Percentiles rank a stretch among this genome's conserved stretches.
Evolutionary conservation across 2,329 filamentous ascomycete species (phyloP).

Genomic region (Myriosclerotinia duriaeana): DNA sequence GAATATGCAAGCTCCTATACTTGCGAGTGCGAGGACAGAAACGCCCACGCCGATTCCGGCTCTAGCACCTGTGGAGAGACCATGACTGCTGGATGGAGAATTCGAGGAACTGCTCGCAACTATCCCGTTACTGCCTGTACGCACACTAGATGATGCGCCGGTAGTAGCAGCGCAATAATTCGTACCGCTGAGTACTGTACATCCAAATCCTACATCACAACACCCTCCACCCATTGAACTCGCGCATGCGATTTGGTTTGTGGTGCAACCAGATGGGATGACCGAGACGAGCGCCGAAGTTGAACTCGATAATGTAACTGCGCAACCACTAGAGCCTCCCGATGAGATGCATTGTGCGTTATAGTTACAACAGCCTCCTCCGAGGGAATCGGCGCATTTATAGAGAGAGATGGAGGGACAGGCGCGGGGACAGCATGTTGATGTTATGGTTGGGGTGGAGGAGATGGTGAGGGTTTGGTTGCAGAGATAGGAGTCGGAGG

Average conservation of each 20-base stretch:
- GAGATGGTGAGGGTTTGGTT: conserved; percentile 35
- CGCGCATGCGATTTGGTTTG: conserved; percentile 47
- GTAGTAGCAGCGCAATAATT: conserved; percentile 45
- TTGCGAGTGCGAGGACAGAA: conserved; percentile 45
- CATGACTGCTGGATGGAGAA: conserved; percentile 10
- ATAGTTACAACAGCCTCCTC: conserved; percentile 49
- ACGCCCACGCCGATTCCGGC: conserved; percentile 58
- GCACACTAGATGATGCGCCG: conserved; percentile 33
- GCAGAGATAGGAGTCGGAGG: conserved; percentile 38
- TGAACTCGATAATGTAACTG: neutral
- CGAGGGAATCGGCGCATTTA: conserved; percentile 40
- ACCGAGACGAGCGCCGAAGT: conserved; percentile 35
- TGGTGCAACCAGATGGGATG: conserved; percentile 48
- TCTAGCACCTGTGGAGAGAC: conserved; percentile 52
- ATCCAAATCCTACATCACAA: conserved; percentile 48
- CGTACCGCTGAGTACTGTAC: conserved; percentile 43
- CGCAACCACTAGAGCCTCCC: conserved; percentile 40
- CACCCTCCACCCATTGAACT: conserved; percentile 49
- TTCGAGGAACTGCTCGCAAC: neutral
- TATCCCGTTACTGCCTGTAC: conserved; percentile 32
- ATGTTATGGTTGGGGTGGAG: conserved; percentile 27
- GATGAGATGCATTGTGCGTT: conserved; percentile 46
- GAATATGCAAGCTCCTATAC: conserved; percentile 50
- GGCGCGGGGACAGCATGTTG: conserved; percentile 40
- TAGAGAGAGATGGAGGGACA: conserved; percentile 39